These are phyloP conservation scores for Tolypocladium nubicola DNA, from an alignment of 2,329 filamentous ascomycete species.

Conservation along the genomic window DNA sequence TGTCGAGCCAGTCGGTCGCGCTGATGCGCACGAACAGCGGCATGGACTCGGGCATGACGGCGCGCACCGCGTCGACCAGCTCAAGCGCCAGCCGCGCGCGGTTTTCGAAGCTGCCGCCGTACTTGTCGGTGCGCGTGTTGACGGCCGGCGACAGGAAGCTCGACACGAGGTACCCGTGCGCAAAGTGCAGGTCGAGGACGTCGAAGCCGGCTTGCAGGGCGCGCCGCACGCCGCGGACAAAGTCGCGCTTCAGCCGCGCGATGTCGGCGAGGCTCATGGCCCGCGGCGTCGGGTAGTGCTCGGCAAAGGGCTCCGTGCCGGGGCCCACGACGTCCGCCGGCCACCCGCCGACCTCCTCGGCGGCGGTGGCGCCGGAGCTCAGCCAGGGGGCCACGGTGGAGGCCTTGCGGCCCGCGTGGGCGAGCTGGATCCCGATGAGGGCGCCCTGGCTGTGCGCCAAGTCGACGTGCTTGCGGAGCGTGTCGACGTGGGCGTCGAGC, in stretches of 20 bases:
- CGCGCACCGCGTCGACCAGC: constrained; percentile 50
- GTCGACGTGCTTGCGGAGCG: constrained; percentile 46
- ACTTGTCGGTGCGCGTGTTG: constrained; percentile 60
- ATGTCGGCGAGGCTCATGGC: constrained; percentile 60
- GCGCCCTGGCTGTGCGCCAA: constrained; percentile 47
- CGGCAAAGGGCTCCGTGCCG: constrained; percentile 41
- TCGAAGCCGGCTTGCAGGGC: constrained; percentile 58
- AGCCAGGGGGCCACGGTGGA: constrained; percentile 50
- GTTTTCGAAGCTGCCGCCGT: constrained; percentile 64
- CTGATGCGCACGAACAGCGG: constrained; percentile 64
- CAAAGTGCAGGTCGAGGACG: constrained; percentile 62
- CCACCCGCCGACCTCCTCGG: constrained; percentile 39
- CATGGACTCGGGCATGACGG: constrained; percentile 53
- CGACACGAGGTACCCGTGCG: constrained; percentile 68
- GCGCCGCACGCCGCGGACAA: constrained; percentile 39
- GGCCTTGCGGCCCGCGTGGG: constrained; percentile 60
- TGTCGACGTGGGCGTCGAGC: constrained; percentile 58
- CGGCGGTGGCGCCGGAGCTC: constrained; percentile 44
- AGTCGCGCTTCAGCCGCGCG: constrained; percentile 49
- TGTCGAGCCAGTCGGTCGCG: constrained; percentile 68
- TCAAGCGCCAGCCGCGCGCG: constrained; percentile 58
- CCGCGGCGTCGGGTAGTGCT: constrained; percentile 47
- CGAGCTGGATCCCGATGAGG: constrained; percentile 62
- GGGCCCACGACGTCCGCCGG: constrained; percentile 38
- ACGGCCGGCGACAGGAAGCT: constrained; percentile 57